Evolutionary conservation across 1,284 basidiomycete species (phyloP).

Genomic region (Naganishia liquefaciens): DNA sequence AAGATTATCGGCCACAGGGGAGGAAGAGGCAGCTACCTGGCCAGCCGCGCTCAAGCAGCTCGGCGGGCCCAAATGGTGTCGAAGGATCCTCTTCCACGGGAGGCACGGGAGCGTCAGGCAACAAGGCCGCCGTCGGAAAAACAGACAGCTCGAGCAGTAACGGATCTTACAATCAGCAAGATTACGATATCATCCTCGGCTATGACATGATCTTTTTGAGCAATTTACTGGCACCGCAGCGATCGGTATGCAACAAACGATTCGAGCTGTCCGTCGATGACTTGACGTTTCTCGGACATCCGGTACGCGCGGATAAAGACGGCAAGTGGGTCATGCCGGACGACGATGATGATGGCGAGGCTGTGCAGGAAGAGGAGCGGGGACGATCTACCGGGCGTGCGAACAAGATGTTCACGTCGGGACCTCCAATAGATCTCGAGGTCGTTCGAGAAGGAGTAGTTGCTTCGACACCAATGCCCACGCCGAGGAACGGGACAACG

Average conservation of each 20-base stretch:
- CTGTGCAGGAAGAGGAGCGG: constrained; percentile 29
- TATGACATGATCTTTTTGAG: constrained; percentile 81
- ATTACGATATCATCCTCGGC: constrained; percentile 71
- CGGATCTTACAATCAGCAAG: constrained; percentile 49
- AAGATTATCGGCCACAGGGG: constrained; percentile 23
- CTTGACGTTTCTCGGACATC: constrained; percentile 92
- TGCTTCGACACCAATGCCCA: not conserved
- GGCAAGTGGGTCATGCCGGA: constrained; percentile 62
- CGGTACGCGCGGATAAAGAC: constrained; percentile 76
- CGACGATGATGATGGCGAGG: constrained; percentile 12
- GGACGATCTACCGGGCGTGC: constrained; percentile 22
- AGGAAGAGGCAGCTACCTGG: constrained; percentile 21
- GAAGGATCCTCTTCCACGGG: not conserved
- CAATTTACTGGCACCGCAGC: constrained; percentile 74
- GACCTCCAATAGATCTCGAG: constrained; percentile 22
- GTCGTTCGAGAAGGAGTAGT: constrained; percentile 17
- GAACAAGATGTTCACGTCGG: constrained; percentile 18
- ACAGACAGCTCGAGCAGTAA: constrained; percentile 28
- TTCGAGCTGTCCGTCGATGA: constrained; percentile 92
- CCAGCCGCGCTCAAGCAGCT: not conserved
- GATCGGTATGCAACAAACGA: constrained; percentile 84
- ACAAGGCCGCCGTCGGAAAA: constrained; percentile 15
- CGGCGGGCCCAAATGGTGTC: not conserved
- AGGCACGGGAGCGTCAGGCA: not conserved
- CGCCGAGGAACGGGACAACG: not conserved